These are phyloP conservation scores for Pluteus cervinus DNA, from an alignment of 768 basidiomycete genomes.

Conservation along the genomic window DNA sequence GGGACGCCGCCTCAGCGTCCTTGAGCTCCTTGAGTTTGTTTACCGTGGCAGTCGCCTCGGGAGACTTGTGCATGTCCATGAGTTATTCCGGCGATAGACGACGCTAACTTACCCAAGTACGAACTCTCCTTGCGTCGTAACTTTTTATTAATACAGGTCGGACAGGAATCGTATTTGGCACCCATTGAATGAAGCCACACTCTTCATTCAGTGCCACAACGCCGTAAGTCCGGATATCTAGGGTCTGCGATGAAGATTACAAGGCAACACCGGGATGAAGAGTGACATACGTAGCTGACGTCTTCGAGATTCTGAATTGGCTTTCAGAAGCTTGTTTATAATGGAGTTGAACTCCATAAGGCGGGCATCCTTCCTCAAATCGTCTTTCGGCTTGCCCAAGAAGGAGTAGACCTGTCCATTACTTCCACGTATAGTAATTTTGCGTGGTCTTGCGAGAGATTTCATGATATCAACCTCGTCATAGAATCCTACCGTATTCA, in stretches of 20 bases:
- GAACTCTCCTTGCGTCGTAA: slow-evolving; percentile 48
- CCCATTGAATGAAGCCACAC: slow-evolving; percentile 98
- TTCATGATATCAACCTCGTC: slow-evolving; percentile 90
- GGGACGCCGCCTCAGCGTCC: slow-evolving; percentile 44
- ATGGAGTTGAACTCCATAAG: slow-evolving; percentile 98
- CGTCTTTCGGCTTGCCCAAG: slow-evolving; percentile 95
- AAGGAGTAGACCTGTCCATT: slow-evolving; percentile 86
- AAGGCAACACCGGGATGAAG: background rate
- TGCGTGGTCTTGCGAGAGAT: slow-evolving; percentile 87
- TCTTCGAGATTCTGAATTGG: slow-evolving; percentile 87
- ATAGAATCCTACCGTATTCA: slow-evolving; percentile 47
- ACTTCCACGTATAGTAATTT: slow-evolving; percentile 77
- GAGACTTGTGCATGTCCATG: too few relatives aligned
- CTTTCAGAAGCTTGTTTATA: slow-evolving; percentile 93
- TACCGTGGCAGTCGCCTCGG: slow-evolving; percentile 43
- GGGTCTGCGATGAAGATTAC: background rate
- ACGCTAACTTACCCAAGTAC: slow-evolving; percentile 31
- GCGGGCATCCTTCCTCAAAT: slow-evolving; percentile 93
- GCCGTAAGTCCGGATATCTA: slow-evolving; percentile 97
- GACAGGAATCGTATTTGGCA: slow-evolving; percentile 83
- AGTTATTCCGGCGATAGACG: too few relatives aligned
- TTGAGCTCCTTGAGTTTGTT: slow-evolving; percentile 41
- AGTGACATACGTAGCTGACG: slow-evolving; percentile 75
- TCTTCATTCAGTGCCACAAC: slow-evolving; percentile 97
- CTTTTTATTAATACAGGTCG: slow-evolving; percentile 65